Conservation (phyloP, 257 asterid genomes). For the Solanum sparsipilum region DNA sequence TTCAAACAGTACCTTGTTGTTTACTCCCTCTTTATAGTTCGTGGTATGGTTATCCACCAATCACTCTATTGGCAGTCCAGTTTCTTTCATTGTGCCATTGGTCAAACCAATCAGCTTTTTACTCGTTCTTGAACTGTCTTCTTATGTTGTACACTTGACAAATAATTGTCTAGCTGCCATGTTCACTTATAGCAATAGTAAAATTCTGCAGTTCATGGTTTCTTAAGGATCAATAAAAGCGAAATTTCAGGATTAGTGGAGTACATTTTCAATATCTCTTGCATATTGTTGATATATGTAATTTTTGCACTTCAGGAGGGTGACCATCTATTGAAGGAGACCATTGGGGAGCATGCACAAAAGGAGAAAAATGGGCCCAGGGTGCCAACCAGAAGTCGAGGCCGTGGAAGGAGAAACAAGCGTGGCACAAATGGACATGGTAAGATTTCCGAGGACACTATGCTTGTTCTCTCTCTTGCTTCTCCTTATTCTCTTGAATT, state of each 20-base stretch:
- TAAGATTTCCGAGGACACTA: conserved; percentile 12
- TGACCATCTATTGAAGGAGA: conserved; percentile 37
- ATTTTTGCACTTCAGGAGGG: conserved; percentile 31
- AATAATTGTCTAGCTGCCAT: background rate
- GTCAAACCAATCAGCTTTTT: background rate
- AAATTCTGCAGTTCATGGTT: background rate
- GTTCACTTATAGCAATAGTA: background rate
- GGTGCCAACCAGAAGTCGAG: conserved; percentile 34
- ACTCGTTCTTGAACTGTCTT: background rate
- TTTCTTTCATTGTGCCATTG: background rate
- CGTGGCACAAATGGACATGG: conserved; percentile 64
- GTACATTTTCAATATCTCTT: background rate
- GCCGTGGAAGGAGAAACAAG: conserved; percentile 75
- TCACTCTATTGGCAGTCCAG: background rate
- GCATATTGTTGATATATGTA: background rate
- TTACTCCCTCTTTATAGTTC: background rate
- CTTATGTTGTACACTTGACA: background rate
- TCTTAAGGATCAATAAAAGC: background rate
- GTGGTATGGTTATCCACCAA: background rate
- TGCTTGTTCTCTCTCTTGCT: background rate
- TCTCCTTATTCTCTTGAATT: background rate
- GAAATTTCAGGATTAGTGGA: background rate
- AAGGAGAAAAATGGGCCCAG: conserved; percentile 49
- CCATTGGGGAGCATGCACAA: conserved; percentile 31
- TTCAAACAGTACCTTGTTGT: background rate